A percentile compares a stretch with the other conserved stretches of the same genome.
These are phyloP conservation scores for Exophiala oligosperma DNA, from an alignment of 2,329 filamentous ascomycete species.

Conservation along the genomic window DNA sequence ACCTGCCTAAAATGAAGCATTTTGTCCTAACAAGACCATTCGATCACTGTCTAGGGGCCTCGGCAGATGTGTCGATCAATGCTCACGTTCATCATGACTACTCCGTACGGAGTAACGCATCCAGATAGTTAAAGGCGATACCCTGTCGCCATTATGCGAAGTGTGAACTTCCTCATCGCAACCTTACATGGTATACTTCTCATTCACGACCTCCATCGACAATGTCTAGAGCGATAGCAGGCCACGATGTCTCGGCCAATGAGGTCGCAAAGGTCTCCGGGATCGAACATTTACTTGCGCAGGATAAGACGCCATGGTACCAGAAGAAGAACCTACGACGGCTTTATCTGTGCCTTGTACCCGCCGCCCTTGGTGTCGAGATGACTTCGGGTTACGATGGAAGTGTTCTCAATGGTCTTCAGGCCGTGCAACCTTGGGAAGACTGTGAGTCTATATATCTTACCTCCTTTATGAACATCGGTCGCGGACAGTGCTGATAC, in stretches of 20 bases:
- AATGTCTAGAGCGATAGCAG: conserved; percentile 19
- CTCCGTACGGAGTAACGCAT: too few species aligned
- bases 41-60: too few species aligned
- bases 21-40: too few species aligned
- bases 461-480: too few species aligned
- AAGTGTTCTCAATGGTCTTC: conserved; percentile 22
- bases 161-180: not conserved
- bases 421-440: conserved; percentile 20
- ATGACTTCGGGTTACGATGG: conserved; percentile 47
- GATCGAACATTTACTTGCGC: conserved; percentile 13
- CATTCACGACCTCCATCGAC: not conserved
- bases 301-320: conserved; percentile 52
- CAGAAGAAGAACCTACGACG: conserved; percentile 59
- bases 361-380: conserved; percentile 63
- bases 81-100: too few species aligned
- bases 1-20: too few species aligned
- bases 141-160: not conserved
- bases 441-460: conserved; percentile 38
- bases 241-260: conserved; percentile 17
- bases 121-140: too few species aligned
- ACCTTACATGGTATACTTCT: not conserved
- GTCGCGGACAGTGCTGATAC: too few species aligned
- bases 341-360: conserved; percentile 60
- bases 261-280: conserved; percentile 21
- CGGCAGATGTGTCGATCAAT: too few species aligned